phyloP scores from a whole-genome alignment of 148 eudicot species.

The Gaultheria prostrata region DNA sequence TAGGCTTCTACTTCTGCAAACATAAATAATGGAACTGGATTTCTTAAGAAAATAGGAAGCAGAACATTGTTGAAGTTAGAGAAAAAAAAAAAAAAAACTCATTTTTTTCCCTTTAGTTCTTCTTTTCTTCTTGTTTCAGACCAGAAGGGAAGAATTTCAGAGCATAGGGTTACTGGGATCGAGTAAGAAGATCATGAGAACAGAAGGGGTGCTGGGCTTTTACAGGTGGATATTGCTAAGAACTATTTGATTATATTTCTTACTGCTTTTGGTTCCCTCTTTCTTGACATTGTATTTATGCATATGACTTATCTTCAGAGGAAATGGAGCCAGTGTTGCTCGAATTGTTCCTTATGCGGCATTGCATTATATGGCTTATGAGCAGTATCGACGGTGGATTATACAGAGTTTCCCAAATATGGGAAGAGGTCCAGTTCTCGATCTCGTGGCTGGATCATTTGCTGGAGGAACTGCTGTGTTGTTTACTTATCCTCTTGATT shows the following conservation, averaged over 20 bases:
- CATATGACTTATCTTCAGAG: slow-evolving; percentile 45
- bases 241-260: background rate
- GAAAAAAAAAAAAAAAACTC: background rate
- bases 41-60: slow-evolving; percentile 3
- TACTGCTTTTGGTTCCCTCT: background rate
- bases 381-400: slow-evolving; percentile 83
- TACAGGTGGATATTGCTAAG: slow-evolving; percentile 50
- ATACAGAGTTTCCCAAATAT: slow-evolving; percentile 54
- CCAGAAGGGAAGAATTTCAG: slow-evolving; percentile 77
- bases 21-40: slow-evolving; percentile 8
- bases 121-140: slow-evolving; percentile 43
- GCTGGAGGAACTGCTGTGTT: slow-evolving; percentile 99
- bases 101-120: slow-evolving; percentile 16
- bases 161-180: slow-evolving; percentile 77
- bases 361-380: slow-evolving; percentile 91
- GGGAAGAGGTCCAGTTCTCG: slow-evolving; percentile 83
- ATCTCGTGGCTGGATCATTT: slow-evolving; percentile 94
- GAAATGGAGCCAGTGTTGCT: slow-evolving; percentile 97
- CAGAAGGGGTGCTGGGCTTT: slow-evolving; percentile 83
- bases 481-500: slow-evolving; percentile 93
- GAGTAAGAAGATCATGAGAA: slow-evolving; percentile 59
- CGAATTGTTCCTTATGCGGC: slow-evolving; percentile 98
- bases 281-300: background rate
- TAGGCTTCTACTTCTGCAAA: slow-evolving; percentile 8
- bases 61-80: background rate